Evolutionary conservation across 257 asterid genomes (phyloP), one percentile per base, ranked within the genome.

Genomic region (Penstemon eatonii): DNA sequence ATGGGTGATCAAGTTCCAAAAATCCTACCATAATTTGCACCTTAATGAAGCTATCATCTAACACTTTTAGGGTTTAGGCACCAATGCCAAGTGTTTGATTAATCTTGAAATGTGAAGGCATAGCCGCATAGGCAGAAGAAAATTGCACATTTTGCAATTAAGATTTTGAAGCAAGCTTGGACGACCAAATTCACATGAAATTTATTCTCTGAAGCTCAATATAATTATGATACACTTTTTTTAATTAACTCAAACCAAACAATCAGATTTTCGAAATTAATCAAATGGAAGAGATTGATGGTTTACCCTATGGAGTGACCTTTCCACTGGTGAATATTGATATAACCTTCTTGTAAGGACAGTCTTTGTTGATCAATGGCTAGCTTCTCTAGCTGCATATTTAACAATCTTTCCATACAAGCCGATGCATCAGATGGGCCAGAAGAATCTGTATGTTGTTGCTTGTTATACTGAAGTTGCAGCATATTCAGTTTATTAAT

Each of bases 271-370:
- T 58, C 6, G 25, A 38, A 51, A 67, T 46, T 52, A 49, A 50
- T 10, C 36, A 52, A 68, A 63, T 52, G 58, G 40, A 61, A 66
- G 67, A 59, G 76, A 66, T 57, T 15, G 54, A 66, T 4, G 9
- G 72, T 68, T 72, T 87, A 92, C 98, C 95, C 90, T 40, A 69
- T 79, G 59, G 90, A 81, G 78, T 93, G 98, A 66, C 92, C 92
- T 79, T 84, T 93, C 96, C 96, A 88, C 82, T 84, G 94, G 59
- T 69, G 79, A 68, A 87, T 61, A 70, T 79, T 79, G 47, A 73
- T 78, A 33, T 79, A 78, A 49, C 86, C 88, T 65, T 78, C 66
- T 65, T 60, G 84, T 50, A 93, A 72, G 49, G 96, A 85, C 44
- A 53, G 64, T 68, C 81, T 80, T 40, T 93, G 97, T 40, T 7